Base-by-base conservation (phyloP, 495 filamentous ascomycete species). In the Penicillium paradoxum region DNA sequence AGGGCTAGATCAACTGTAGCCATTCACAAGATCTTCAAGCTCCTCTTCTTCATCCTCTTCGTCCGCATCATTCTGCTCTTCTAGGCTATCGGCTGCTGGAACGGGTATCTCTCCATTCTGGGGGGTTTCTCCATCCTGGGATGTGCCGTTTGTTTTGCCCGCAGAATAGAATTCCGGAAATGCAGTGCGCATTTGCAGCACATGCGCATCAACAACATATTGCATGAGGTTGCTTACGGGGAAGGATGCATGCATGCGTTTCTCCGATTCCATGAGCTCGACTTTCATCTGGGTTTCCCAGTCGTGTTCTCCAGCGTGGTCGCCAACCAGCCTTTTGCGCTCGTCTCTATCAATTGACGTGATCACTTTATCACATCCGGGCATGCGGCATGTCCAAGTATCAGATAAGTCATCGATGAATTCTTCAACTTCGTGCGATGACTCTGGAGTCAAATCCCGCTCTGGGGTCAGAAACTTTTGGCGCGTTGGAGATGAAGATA, bases 351-450 rank as follows among this genome's bases (percentile, higher is more conserved):
- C 79, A 19, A 80, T 83, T 24, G 74, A 77, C 58, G 80, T 77
- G 19, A 89, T 78, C 27, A 83, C 71, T 49, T 83, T 80, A 24
- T 64, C 63, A 64, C 89, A 95, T 24, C 79, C 86, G 30, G 82
- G 80, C 49, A 88, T 78, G 25, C 79, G 77, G 60, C 89, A 95
- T 10, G 70, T 72, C 87, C 88, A 92, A 1, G 79, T 79, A 41
- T 86, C 82, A 40, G 84, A 76, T 7, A 77, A 77, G 45, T 78
- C 49, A 14, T 52, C 53, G 18, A 51, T 58, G 34, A 42, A 22
- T n/a, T 51, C 57, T 19, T 45, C 53, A 5, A 47, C 21, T 6
- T 38, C 30, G 7, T 57, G 57, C 0, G 73, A 18, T 70, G 70
- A 1, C 15, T 42, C 38, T 10, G 29, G 73, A 29, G 69, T 77